Evolutionary conservation across 441 rosid genomes (phyloP).

Genomic region (Metrosideros polymorpha): DNA sequence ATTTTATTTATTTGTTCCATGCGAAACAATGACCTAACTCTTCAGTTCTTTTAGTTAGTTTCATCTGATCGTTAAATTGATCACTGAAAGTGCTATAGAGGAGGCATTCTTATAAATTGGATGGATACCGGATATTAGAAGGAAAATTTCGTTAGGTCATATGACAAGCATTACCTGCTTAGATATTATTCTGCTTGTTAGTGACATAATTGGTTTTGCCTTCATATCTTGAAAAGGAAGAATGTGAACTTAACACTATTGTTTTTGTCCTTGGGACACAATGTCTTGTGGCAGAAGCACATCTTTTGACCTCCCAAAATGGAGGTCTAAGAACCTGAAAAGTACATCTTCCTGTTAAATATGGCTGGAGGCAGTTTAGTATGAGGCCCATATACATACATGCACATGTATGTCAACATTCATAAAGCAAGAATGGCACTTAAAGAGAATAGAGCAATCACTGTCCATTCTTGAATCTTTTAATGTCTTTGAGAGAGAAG

Average conservation of each 20-base stretch:
- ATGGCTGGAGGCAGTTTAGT: not conserved
- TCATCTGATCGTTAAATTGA: not conserved
- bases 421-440: not conserved
- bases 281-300: not conserved
- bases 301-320: not conserved
- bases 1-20: not conserved
- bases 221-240: not conserved
- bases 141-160: not conserved
- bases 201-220: not conserved
- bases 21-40: not conserved
- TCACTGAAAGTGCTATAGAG: not conserved
- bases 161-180: not conserved
- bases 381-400: not conserved
- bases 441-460: not conserved
- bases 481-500: not conserved
- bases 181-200: not conserved
- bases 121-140: not conserved
- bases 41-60: not conserved
- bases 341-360: not conserved
- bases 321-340: not conserved
- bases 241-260: not conserved
- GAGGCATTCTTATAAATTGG: not conserved
- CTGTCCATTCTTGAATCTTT: not conserved
- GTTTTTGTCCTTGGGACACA: not conserved
- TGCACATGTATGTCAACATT: not conserved